Base-by-base conservation (phyloP, 2,329 filamentous ascomycete species). In the Dactylellina sp. region DNA sequence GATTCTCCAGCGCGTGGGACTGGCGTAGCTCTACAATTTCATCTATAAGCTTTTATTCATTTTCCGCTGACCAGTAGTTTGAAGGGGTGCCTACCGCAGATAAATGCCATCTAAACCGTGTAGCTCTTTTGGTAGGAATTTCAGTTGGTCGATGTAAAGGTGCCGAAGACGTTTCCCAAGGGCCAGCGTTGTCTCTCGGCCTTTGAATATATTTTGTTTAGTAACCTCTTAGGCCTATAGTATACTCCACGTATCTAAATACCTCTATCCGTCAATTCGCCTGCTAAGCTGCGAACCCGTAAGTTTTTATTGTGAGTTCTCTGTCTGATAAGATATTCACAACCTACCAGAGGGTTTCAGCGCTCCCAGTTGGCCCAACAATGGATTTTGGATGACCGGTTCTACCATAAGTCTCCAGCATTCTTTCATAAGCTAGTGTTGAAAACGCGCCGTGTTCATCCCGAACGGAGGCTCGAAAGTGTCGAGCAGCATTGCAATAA, bases 271-370 rank as follows among this genome's bases (percentile, higher is more conserved):
- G 91, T 94, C 78, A 94, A 84, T 83, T 91, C 89, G 77, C 91
- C 84, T 18, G 83, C 80, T 71, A 83, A 81, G 76, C 84, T 85
- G 66, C 1, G 62, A 37, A 24, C 12, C 11, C n/a, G 53, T 66
- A 32, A 56, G 50, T 4, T 32, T 32, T 32, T 12, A 59, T 50
- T 50, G n/a, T 42, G 35, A 71, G 44, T 2, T 25, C 14, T 35
- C 20, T 32, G 16, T 20, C 18, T 9, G 12, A 24, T 22, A 12
- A 16, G 32, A 32, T 16, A 47, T n/a, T 37, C n/a, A 40, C 87
- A 80, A 87, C 85, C 80, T 89, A 91, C 84, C 94, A 99, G 74
- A 98, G 86, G 44, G 85, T 86, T 80, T 97, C 92, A n/a, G 89
- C 85, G 79, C 92, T 86, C 74, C 89, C 89, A 0, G 82, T 81